Conservation (phyloP, 2,329 filamentous ascomycete genomes). For the Stagonosporopsis chrysanthemi region DNA sequence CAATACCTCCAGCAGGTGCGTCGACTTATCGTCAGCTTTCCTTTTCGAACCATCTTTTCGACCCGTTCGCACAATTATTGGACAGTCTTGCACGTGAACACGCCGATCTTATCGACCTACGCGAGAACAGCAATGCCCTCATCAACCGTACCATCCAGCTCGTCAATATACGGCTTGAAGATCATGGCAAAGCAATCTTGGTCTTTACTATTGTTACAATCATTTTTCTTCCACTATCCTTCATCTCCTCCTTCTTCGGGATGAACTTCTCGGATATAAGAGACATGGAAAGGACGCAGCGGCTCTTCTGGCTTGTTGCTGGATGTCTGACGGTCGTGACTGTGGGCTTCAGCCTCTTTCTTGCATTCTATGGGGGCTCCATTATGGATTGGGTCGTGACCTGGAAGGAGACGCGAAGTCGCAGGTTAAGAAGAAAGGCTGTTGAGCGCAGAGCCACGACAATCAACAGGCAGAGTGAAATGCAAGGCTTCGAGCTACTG, state of each 20-base stretch:
- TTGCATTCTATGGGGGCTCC: slow-evolving; percentile 52
- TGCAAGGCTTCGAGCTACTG: slow-evolving; percentile 36
- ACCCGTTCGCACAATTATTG: slow-evolving; percentile 50
- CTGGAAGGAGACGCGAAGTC: slow-evolving; percentile 45
- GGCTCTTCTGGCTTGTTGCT: slow-evolving; percentile 52
- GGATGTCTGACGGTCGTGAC: slow-evolving; percentile 50
- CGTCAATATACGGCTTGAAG: slow-evolving; percentile 56
- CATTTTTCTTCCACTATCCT: slow-evolving; percentile 55
- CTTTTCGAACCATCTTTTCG: slow-evolving; percentile 42
- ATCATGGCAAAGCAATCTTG: slow-evolving; percentile 54
- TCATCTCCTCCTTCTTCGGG: slow-evolving; percentile 54
- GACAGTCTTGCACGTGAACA: slow-evolving; percentile 54
- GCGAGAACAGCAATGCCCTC: slow-evolving; percentile 53
- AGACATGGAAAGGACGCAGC: slow-evolving; percentile 49
- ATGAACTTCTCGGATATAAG: slow-evolving; percentile 55
- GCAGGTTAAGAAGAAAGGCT: slow-evolving; percentile 23
- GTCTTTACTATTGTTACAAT: slow-evolving; percentile 56
- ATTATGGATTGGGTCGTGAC: slow-evolving; percentile 47
- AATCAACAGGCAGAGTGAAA: slow-evolving; percentile 7
- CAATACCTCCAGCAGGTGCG: slow-evolving; percentile 32
- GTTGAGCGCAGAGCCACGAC: slow-evolving; percentile 4
- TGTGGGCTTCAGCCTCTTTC: slow-evolving; percentile 48
- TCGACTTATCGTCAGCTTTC: slow-evolving; percentile 51
- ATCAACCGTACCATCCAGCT: slow-evolving; percentile 55
- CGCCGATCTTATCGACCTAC: slow-evolving; percentile 50